Evolutionary conservation across 306 rosid genomes (phyloP).

Genomic region (Pachyrhizus erosus): DNA sequence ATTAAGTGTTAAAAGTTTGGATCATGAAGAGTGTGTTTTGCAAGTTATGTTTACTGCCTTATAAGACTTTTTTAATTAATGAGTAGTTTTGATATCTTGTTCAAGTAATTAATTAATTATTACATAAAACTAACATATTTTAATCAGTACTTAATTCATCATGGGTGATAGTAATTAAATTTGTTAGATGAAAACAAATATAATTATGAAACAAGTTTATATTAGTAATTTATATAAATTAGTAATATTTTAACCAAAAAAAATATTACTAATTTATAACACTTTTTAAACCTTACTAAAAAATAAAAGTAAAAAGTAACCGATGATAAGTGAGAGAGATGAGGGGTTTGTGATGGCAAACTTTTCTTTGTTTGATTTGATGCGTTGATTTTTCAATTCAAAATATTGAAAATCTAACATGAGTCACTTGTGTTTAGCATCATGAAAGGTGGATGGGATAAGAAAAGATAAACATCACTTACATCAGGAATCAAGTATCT

Average conservation of each 20-base stretch:
- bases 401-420: conserved; percentile 4
- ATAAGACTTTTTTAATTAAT: neutral
- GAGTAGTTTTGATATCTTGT: neutral
- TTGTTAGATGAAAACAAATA: neutral
- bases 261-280: neutral
- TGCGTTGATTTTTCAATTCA: neutral
- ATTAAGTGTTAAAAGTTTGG: neutral
- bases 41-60: neutral
- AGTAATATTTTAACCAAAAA: no score
- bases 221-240: neutral
- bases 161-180: neutral
- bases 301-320: neutral
- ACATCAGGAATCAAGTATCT: neutral
- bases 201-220: neutral
- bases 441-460: neutral
- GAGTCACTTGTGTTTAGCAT: conserved; percentile 4
- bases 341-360: neutral
- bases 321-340: neutral
- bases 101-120: neutral
- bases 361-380: conserved; percentile 13
- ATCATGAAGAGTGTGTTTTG: neutral
- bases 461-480: conserved; percentile 5
- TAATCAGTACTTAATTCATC: neutral
- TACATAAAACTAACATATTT: neutral
- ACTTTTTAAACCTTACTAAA: neutral